Evolutionary conservation across 306 rosid genomes (phyloP).

Genomic region (Gastrolobium villosum): DNA sequence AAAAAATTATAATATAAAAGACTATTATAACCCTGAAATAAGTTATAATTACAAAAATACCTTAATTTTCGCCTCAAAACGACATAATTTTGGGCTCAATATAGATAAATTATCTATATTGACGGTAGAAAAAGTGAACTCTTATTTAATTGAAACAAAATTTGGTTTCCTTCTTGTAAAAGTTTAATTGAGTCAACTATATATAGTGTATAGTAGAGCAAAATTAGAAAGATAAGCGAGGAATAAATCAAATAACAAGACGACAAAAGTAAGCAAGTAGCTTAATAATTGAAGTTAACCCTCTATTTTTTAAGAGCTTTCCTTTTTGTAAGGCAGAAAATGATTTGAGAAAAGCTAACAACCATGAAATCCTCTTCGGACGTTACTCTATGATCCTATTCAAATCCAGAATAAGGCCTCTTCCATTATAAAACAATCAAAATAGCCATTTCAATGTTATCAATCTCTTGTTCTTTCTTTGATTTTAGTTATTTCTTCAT

Average conservation of each 20-base stretch:
- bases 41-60: too few relatives aligned
- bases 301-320: constrained; percentile 28
- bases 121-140: too few relatives aligned
- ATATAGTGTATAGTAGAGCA: neutral
- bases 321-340: constrained; percentile 34
- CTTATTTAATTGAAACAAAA: neutral
- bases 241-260: constrained; percentile 41
- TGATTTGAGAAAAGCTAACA: constrained; percentile 44
- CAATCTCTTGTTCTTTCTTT: constrained; percentile 11
- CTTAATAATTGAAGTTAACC: constrained; percentile 54
- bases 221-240: constrained; percentile 21
- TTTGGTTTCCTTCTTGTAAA: neutral
- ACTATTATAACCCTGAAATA: too few relatives aligned
- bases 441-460: constrained; percentile 14
- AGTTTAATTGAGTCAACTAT: neutral
- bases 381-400: constrained; percentile 5
- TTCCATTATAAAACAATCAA: neutral
- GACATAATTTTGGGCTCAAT: too few relatives aligned
- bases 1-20: too few relatives aligned
- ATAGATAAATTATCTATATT: too few relatives aligned
- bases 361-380: constrained; percentile 31
- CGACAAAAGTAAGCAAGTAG: constrained; percentile 44
- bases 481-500: neutral
- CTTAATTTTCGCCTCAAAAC: too few relatives aligned
- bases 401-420: neutral